Evolutionary conservation across 1,284 basidiomycete genomes (phyloP).

Genomic region (Anthracocystis panici-leucophaei): DNA sequence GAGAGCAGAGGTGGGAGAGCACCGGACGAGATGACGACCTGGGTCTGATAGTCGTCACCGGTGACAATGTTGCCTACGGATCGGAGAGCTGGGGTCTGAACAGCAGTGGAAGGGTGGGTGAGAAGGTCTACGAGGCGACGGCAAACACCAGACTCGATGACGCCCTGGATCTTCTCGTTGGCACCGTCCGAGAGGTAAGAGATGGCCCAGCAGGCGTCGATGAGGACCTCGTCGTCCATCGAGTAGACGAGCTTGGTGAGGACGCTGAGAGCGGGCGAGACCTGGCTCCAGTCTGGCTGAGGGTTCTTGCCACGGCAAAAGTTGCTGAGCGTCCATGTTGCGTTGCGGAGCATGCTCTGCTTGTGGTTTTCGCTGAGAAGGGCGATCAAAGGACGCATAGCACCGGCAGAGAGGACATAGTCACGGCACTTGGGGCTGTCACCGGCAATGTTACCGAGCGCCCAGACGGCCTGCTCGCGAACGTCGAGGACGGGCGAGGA

Average conservation of each 20-base stretch:
- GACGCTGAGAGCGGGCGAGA: conserved; percentile 93
- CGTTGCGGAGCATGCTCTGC: conserved; percentile 69
- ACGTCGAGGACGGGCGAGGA: conserved; percentile 68
- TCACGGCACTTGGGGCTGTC: conserved; percentile 69
- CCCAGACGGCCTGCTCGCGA: conserved; percentile 70
- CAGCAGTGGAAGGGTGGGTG: conserved; percentile 94
- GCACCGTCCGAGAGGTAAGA: conserved; percentile 99
- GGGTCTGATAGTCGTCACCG: conserved; percentile 97
- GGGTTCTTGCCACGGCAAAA: conserved; percentile 70
- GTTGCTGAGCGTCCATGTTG: conserved; percentile 70
- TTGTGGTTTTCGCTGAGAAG: conserved; percentile 69
- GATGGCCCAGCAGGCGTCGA: conserved; percentile 99
- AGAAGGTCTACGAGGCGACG: conserved; percentile 96
- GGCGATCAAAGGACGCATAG: conserved; percentile 65
- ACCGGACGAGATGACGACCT: conserved; percentile 96
- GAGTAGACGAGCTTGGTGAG: conserved; percentile 99
- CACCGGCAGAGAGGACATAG: conserved; percentile 64
- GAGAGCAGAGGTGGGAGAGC: conserved; percentile 92
- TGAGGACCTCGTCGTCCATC: conserved; percentile 97
- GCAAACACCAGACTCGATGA: conserved; percentile 98
- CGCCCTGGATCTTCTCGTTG: conserved; percentile 99
- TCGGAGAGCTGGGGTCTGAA: conserved; percentile 97
- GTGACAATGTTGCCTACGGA: conserved; percentile 99
- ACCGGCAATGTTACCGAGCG: conserved; percentile 69
- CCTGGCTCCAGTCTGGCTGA: conserved; percentile 67